These are phyloP conservation scores for Elaeagnus macrophylla DNA, from an alignment of 306 rosid genomes.

Conservation along the genomic window DNA sequence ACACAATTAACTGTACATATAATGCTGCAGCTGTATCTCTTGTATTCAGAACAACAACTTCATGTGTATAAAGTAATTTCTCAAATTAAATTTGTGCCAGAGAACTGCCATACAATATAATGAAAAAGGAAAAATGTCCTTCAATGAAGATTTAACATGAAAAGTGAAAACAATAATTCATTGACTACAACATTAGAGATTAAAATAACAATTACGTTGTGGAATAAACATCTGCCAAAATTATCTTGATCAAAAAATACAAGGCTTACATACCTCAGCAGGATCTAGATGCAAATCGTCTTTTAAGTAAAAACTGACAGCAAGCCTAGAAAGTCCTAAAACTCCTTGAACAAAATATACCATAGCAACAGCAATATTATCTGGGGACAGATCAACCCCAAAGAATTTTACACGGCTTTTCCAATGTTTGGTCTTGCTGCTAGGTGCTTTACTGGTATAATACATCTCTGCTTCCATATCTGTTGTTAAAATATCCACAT, in stretches of 20 bases:
- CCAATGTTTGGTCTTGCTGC: slow-evolving; percentile 35
- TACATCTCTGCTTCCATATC: slow-evolving; percentile 38
- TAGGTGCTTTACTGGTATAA: slow-evolving; percentile 27
- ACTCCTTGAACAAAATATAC: slow-evolving; percentile 99
- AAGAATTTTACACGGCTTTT: slow-evolving; percentile 35
- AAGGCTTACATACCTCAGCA: slow-evolving; percentile 64
- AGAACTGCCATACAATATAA: not conserved
- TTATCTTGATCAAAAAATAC: slow-evolving; percentile 6
- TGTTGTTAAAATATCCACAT: slow-evolving; percentile 36
- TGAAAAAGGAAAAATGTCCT: not conserved
- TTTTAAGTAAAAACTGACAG: slow-evolving; percentile 74
- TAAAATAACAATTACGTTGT: not conserved
- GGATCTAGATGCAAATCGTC: slow-evolving; percentile 95
- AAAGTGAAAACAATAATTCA: not conserved
- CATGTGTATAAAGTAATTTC: not conserved
- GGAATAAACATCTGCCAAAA: slow-evolving; percentile 6
- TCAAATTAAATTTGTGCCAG: not conserved
- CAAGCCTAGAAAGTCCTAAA: slow-evolving; percentile 88
- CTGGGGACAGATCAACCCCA: slow-evolving; percentile 83
- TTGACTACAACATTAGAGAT: not conserved
- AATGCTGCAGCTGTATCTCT: not conserved
- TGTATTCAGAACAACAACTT: slow-evolving; percentile 2
- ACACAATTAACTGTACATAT: not conserved
- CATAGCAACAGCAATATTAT: slow-evolving; percentile 87
- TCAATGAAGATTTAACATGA: not conserved